Base-by-base conservation (phyloP, 306 rosid species). In the Medicago lupulina region DNA sequence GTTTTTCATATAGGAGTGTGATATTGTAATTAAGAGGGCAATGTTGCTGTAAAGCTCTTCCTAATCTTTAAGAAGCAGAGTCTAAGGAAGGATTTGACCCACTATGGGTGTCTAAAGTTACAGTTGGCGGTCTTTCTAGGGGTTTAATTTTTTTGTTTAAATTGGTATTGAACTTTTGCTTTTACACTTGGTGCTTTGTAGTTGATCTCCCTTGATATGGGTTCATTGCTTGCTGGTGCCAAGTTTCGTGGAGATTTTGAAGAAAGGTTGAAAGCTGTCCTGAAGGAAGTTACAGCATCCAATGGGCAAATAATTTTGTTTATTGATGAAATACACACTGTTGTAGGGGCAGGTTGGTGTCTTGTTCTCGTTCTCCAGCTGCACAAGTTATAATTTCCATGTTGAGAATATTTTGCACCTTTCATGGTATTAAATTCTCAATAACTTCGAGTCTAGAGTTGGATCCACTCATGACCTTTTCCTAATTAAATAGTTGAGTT, bases 291-390 rank as follows among this genome's bases (percentile, higher is more conserved):
- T 65, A 88, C 96, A 15, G 75, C 98, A 72, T 96, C 97, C 74
- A 96, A 92, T 74, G 97, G 99, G 76, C 97, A 90, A 80, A 89
- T 96, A 81, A 85, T 96, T 79, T 84, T 96, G 75, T 96, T 96
- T 79, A 96, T 96, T 73, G 99, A 96, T 80, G 99, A 92, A 89
- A 96, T 96, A 79, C 99, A 96, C 80, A 92, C 99, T 25, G 97
- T 96, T 76, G 99, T 92, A 39, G 98, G 99, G 76, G 98, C 99
- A 89, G 99, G 99, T 96, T 65, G 58, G 89, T 86, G 70, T 59
- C 23, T 31, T 70, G 13, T 49, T 21, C 28, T 31, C 82, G 40
- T 38, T 47, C 69, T 54, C 49, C 10, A n/a, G 34, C 70, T 13
- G 18, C 58, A 28, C 46, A 39, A 39, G 68, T 40, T 72, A 47